Conservation (phyloP, 106 monocot species). For the Acorus gramineus region DNA sequence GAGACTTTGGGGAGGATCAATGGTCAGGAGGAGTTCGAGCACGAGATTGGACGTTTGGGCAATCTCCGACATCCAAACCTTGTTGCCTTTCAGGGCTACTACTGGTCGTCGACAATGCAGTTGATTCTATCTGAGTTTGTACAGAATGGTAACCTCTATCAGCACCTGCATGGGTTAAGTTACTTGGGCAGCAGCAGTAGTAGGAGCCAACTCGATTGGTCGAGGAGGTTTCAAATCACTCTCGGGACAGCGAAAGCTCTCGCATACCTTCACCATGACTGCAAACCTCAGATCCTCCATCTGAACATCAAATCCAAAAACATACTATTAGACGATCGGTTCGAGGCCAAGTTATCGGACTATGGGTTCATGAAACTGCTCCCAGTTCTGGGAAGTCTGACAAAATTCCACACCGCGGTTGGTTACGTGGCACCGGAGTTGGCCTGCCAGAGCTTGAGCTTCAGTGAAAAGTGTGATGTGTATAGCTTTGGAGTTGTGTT, state of each 20-base stretch:
- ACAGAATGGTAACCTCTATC: constrained; percentile 63
- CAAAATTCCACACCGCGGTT: constrained; percentile 53
- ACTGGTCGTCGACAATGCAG: constrained; percentile 77
- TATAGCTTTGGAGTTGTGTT: constrained; percentile 90
- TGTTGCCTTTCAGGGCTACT: constrained; percentile 76
- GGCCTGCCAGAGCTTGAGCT: constrained; percentile 66
- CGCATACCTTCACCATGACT: constrained; percentile 90
- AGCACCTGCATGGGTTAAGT: constrained; percentile 56
- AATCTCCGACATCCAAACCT: constrained; percentile 62
- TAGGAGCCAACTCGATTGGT: constrained; percentile 55
- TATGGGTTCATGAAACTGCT: constrained; percentile 78
- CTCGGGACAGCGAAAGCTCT: constrained; percentile 76
- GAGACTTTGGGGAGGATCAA: constrained; percentile 67
- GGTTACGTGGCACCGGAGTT: constrained; percentile 93
- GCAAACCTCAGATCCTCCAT: constrained; percentile 77
- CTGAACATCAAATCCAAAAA: constrained; percentile 88
- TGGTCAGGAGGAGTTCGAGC: constrained; percentile 92
- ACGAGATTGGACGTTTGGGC: constrained; percentile 74
- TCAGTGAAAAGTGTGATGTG: constrained; percentile 89
- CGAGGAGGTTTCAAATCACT: constrained; percentile 57
- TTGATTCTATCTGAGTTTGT: constrained; percentile 75
- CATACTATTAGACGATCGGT: constrained; percentile 65
- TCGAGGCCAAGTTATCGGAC: constrained; percentile 68
- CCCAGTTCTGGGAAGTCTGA: constrained; percentile 54
- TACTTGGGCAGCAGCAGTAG: constrained; percentile 17